Evolutionary conservation across 1,139 yeast genomes (phyloP).

Genomic region (Protomyces gravidus): DNA sequence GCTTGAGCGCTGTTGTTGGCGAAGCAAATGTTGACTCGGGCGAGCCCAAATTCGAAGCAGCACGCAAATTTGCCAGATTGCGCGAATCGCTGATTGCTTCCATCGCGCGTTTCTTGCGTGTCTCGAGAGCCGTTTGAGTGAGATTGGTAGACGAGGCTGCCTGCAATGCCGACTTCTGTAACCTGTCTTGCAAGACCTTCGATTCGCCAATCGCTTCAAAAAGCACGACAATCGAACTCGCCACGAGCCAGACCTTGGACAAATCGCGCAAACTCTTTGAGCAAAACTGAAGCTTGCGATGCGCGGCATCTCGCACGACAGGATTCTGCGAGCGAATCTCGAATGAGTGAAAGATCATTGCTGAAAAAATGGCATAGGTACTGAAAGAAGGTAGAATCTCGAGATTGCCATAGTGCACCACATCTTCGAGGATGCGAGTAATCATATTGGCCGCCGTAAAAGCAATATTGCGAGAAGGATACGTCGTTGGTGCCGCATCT

Average conservation of each 20-base stretch:
- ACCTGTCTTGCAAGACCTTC: constrained; percentile 35
- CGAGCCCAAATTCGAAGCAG: constrained; percentile 7
- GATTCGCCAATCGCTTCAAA: constrained; percentile 37
- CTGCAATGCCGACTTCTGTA: constrained; percentile 38
- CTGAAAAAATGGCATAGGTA: constrained; percentile 55
- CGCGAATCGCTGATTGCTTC: constrained; percentile 17
- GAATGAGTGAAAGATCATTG: constrained; percentile 67
- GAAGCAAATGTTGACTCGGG: not conserved
- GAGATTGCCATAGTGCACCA: constrained; percentile 53
- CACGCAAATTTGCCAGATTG: constrained; percentile 7
- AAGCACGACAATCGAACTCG: constrained; percentile 41
- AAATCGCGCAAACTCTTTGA: constrained; percentile 53
- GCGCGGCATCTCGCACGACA: constrained; percentile 58
- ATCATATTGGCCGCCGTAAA: constrained; percentile 83
- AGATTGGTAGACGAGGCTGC: constrained; percentile 34
- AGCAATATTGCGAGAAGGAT: constrained; percentile 80
- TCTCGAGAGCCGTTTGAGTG: constrained; percentile 27
- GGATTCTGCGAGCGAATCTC: constrained; percentile 62
- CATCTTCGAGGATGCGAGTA: constrained; percentile 58
- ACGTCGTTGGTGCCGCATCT: constrained; percentile 48
- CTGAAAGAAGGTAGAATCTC: constrained; percentile 56
- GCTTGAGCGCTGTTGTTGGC: constrained; percentile 7
- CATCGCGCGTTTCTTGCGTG: constrained; percentile 24
- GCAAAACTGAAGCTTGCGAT: constrained; percentile 54
- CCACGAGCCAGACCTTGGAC: constrained; percentile 48